Base-by-base conservation (phyloP, 164 flowering plant genomes). In the Aristolochia californica region DNA sequence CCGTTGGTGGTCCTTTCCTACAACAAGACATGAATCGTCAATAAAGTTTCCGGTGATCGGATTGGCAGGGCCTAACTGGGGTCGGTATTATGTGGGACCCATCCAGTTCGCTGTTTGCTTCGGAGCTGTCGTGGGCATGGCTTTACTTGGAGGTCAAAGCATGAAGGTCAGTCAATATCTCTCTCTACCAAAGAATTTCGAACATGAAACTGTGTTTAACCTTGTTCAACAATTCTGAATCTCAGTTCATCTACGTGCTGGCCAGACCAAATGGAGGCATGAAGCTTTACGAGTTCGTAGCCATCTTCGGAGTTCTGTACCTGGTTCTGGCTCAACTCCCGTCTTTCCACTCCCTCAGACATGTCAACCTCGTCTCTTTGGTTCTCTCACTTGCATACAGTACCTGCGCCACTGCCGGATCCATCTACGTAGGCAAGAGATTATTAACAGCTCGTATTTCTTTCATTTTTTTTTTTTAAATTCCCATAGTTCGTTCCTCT, bases 331-430 rank as follows among this genome's bases (percentile, higher is more conserved):
- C 91, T 47, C 96, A 93, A 69, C 57, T 93, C 63, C 99, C 97
- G 48, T 93, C 99, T 15, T 93, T 93, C 53, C 99, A 93, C 72
- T 85, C 99, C 5, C 72, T 93, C 12, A 71, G 97, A 63, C 90
- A 89, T 71, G 83, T 93, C 81, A 87, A 85, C 65, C 65, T 89
- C 62, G 43, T 93, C 26, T 87, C 98, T 28, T 55, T 93, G 58
- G 21, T 80, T 14, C 80, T 93, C 0, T 82, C 82, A 62, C 81
- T 93, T 24, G 75, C 75, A 55, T 93, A 85, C 64, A 88, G 97
- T 45, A 78, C 84, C 13, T 85, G 88, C 55, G 78, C 91, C 48
- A 72, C 89, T 8, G 94, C 77, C 45, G 94, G 77, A 15, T 85
- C 95, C 55, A 78, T 91, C 50, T 70, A 81, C 55, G 71, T 87